Evolutionary conservation across 768 basidiomycete species (phyloP).

Genomic region (Lentinula sp.): DNA sequence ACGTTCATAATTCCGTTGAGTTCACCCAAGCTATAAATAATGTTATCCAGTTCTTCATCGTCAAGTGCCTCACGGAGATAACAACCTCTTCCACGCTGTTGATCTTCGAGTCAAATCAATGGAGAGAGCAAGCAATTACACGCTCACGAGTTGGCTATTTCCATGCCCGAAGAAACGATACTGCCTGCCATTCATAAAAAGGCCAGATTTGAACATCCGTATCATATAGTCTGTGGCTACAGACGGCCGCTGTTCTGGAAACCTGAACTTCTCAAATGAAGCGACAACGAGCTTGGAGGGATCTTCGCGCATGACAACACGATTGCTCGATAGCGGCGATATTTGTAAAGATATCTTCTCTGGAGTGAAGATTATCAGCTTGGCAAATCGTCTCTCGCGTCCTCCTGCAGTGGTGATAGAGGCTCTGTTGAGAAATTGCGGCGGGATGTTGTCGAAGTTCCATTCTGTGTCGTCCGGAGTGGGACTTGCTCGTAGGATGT

Average conservation of each 20-base stretch:
- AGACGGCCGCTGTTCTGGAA: slow-evolving; percentile 44
- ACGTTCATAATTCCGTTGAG: slow-evolving; percentile 56
- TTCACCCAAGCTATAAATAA: slow-evolving; percentile 53
- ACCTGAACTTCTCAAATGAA: slow-evolving; percentile 48
- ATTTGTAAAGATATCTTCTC: slow-evolving; percentile 47
- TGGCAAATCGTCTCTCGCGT: slow-evolving; percentile 24
- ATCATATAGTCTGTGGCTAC: slow-evolving; percentile 49
- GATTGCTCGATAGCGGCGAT: slow-evolving; percentile 46
- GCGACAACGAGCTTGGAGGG: slow-evolving; percentile 47
- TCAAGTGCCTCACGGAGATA: slow-evolving; percentile 49
- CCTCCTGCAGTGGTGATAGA: not conserved
- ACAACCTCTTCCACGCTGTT: slow-evolving; percentile 55
- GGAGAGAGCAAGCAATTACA: not conserved
- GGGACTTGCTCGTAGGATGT: slow-evolving; percentile 33
- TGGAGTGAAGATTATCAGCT: slow-evolving; percentile 43
- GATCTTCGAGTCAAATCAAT: not conserved
- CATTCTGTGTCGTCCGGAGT: slow-evolving; percentile 45
- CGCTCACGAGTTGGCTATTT: slow-evolving; percentile 58
- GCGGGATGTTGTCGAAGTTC: slow-evolving; percentile 33
- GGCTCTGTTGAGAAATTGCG: slow-evolving; percentile 8
- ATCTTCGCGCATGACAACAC: slow-evolving; percentile 54
- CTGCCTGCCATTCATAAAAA: slow-evolving; percentile 51
- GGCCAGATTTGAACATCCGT: slow-evolving; percentile 46
- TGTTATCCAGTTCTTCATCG: slow-evolving; percentile 51
- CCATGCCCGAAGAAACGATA: slow-evolving; percentile 71